Conservation (phyloP, 495 filamentous ascomycete genomes). For the Penicillium mononematosum region DNA sequence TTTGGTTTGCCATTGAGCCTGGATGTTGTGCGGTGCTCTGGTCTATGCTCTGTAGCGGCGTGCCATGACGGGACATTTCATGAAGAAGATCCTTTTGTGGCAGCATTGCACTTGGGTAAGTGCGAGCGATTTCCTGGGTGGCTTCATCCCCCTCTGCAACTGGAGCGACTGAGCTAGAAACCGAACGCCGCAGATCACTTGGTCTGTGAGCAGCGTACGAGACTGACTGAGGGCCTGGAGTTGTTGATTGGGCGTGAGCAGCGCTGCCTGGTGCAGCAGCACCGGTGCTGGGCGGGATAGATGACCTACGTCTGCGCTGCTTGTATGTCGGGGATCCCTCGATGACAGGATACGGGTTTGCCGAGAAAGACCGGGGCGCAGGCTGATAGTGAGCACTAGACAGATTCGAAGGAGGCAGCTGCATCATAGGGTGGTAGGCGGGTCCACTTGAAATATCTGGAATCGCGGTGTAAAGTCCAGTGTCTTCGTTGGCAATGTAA, state of each 20-base stretch:
- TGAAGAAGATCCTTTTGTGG: conserved; percentile 79
- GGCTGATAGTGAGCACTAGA: conserved; percentile 70
- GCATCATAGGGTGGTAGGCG: conserved; percentile 78
- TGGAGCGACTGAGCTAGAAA: conserved; percentile 85
- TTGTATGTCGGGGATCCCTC: conserved; percentile 99
- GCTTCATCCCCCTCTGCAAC: conserved; percentile 74
- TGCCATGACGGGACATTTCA: conserved; percentile 82
- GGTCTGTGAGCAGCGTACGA: conserved; percentile 66
- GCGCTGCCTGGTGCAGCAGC: conserved; percentile 57
- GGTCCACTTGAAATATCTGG: conserved; percentile 65
- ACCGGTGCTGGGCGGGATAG: conserved; percentile 72
- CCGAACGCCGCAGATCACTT: conserved; percentile 85
- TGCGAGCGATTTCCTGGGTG: conserved; percentile 59
- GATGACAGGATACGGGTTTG: conserved; percentile 90
- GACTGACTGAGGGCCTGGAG: conserved; percentile 33
- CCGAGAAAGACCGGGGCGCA: conserved; percentile 66
- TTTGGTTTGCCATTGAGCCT: conserved; percentile 57
- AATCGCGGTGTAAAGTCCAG: conserved; percentile 89
- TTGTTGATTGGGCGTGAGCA: conserved; percentile 40
- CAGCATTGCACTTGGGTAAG: conserved; percentile 64
- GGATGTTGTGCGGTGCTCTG: conserved; percentile 70
- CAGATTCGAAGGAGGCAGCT: conserved; percentile 83
- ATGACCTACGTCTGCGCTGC: conserved; percentile 89
- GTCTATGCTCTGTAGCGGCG: conserved; percentile 79
- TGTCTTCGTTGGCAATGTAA: conserved; percentile 97